Base-by-base conservation (phyloP, 225 moss, liverwort and hornwort genomes). In the Pseudisothecium myosuroides region DNA sequence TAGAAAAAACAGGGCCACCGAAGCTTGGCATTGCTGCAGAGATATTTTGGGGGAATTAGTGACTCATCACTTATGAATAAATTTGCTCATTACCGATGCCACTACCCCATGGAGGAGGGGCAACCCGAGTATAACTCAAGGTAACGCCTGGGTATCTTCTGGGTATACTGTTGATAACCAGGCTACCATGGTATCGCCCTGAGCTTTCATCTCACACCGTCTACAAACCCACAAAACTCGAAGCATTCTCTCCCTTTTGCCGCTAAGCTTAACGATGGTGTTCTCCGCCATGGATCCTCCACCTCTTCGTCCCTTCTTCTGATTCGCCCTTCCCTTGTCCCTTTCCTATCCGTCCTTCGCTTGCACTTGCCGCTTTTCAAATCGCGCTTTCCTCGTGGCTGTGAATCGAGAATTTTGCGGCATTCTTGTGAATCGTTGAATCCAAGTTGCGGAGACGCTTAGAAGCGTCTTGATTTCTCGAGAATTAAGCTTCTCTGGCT, bases 251-350 rank as follows among this genome's bases (percentile, higher is more conserved):
- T 73, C 81, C 41, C 21, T 86, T n/a, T 9, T 76, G 83, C 58
- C 71, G 56, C 81, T n/a, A 24, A 23, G 13, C 4, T 45, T 27
- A 6, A 72, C 55, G 71, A 78, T 90, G 88, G 88, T 88, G 76
- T 67, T 74, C 43, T 23, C 61, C 74, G 90, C 83, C 50, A 92
- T 90, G 92, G 92, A 92, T 86, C 88, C 83, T 52, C 83, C 86
- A 41, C 90, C 60, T 52, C 83, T 59, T 26, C 26, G 24, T n/a
- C 62, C 34, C 26, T 6, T 54, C 76, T 4, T 71, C 31, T 92
- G 47, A 83, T 58, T 19, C 52, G 36, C 34, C 22, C 28, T 68
- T 27, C 34, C 9, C 61, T 54, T 68, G 54, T 8, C 28, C 27
- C 21, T 23, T 55, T 37, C 5, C 76, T 16, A 12, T 76, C 60